These are phyloP conservation scores for Solanum chiquidenum DNA, from an alignment of 257 asterid genomes.

Conservation along the genomic window DNA sequence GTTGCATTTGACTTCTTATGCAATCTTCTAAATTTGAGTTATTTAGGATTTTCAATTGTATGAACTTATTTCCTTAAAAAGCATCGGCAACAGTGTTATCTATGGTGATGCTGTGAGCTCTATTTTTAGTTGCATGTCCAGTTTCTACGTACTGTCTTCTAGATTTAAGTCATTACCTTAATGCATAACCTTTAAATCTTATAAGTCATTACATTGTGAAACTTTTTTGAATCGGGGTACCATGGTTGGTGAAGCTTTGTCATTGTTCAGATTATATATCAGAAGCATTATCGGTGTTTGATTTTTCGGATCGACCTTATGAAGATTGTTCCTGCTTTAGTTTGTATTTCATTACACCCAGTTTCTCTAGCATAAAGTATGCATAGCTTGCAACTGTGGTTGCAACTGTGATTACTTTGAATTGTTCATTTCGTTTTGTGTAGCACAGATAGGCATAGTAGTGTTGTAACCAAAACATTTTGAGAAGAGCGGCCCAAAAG, in stretches of 20 bases:
- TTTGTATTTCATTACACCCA: not conserved
- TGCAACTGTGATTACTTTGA: not conserved
- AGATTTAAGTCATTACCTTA: not conserved
- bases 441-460: not conserved
- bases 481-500: not conserved
- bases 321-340: not conserved
- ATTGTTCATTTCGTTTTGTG: not conserved
- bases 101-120: slow-evolving; percentile 13
- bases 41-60: not conserved
- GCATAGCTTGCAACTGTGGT: not conserved
- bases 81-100: not conserved
- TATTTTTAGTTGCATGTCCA: not conserved
- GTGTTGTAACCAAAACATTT: not conserved
- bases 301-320: not conserved
- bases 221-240: not conserved
- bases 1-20: slow-evolving; percentile 2
- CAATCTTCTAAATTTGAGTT: not conserved
- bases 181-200: not conserved
- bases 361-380: not conserved
- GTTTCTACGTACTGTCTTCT: not conserved
- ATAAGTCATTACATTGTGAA: not conserved
- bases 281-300: not conserved
- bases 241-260: not conserved
- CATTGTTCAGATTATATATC: not conserved
- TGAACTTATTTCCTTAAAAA: not conserved